Base-by-base conservation (phyloP, 148 eudicot species). In the Amaranthus cruentus region DNA sequence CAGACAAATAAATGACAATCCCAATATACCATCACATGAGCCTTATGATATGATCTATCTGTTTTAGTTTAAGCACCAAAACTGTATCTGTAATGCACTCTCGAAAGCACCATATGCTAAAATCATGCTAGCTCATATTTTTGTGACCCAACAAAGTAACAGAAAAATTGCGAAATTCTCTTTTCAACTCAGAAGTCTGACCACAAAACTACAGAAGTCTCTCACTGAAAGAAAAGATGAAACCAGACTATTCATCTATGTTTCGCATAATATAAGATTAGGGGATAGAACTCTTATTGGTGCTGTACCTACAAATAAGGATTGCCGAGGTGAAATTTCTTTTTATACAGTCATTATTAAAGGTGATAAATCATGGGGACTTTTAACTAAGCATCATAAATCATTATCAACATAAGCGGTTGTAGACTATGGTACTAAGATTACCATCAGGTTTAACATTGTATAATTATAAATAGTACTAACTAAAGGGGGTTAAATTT, bases 401-500 rank as follows among this genome's bases (percentile, higher is more conserved):
- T 28, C n/a, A 38, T 66, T 48, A 6, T 18, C 49, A 21, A 4
- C 55, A 58, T 9, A 48, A 75, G 38, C 21, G 5, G 21, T 60
- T 43, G 10, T 50, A 28, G 38, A 2, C 38, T 0, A 28, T 28
- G 59, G 54, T 46, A 7, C 47, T 49, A 44, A 47, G 48, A 9
- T 52, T 6, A 15, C 10, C 12, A 9, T 60, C 75, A 13, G 13
- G 15, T 59, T 47, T 58, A 43, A 51, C 61, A 52, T 48, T 56
- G 3, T 66, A 9, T 55, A 18, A 18, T 18, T 18, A 18, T 18
- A 18, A 18, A 18, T 18, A 18, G 12, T 55, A 6, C 2, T 69
- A 28, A 46, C 46, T 61, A 18, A 59, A 55, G 55, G 4, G 46
- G 69, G 68, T 68, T 59, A 73, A 59, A 50, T 51, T 47, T 50